phyloP scores from a whole-genome alignment of 257 asterid genomes.

The Rauvolfia tetraphylla region DNA sequence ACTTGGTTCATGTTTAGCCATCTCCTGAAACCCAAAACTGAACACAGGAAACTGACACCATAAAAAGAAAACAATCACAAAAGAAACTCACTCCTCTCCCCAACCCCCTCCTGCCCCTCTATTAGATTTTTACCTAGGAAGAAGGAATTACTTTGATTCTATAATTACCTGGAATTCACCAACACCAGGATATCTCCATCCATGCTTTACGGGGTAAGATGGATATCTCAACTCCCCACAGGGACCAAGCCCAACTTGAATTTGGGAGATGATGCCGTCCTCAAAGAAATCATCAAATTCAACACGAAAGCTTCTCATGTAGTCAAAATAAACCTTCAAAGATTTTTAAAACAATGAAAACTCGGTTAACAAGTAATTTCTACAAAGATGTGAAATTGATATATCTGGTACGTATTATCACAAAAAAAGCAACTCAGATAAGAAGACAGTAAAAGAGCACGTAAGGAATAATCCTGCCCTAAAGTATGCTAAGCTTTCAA shows the following conservation, averaged over 20 bases:
- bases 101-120: not conserved
- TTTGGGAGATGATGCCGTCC: constrained; percentile 61
- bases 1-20: not conserved
- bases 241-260: constrained; percentile 85
- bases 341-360: constrained; percentile 18
- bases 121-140: not conserved
- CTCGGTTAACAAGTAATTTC: not conserved
- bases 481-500: not conserved
- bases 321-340: constrained; percentile 86
- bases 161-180: constrained; percentile 85
- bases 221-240: constrained; percentile 91
- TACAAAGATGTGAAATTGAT: not conserved
- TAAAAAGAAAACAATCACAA: not conserved
- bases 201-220: constrained; percentile 76
- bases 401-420: not conserved
- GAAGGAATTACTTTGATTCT: not conserved
- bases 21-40: not conserved
- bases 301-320: constrained; percentile 89
- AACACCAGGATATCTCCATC: constrained; percentile 89
- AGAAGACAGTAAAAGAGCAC: not conserved
- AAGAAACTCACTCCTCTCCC: not conserved
- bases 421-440: not conserved
- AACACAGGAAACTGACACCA: not conserved
- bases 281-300: constrained; percentile 77
- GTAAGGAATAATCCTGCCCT: not conserved